Evolutionary conservation across 176 grass and related monocot species (phyloP), one percentile per base, ranked within the genome.

Genomic region (Paspalum notatum): DNA sequence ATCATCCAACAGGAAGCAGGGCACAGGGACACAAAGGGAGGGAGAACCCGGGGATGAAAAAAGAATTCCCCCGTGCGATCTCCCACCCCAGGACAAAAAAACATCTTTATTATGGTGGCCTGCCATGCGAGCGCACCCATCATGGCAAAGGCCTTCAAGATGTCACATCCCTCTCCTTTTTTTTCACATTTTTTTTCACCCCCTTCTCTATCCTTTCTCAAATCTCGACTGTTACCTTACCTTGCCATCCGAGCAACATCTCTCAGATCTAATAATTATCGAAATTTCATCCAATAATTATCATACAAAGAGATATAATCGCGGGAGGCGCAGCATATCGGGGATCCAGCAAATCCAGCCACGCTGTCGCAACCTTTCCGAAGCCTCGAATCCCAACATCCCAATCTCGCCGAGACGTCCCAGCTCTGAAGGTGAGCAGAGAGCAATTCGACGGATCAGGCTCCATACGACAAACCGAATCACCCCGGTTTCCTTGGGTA

Each of bases 81-180:
- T 90, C 87, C 76, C 81, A 74, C 58, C 58, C 72, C 13, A 14
- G 9, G 55, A 77, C 75, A 72, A 62, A 62, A 69, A 86, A 65
- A 0, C 72, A 64, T 67, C 79, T 93, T 89, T 93, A 89, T 89
- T 93, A 84, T 11, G 51, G 62, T 47, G 86, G 80, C 86, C 90
- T 92, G 90, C 86, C 90, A 92, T 89, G 86, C 83, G 90, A 92
- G 90, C 90, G 86, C 90, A 92, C 90, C 90, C 90, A 83, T 72
- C 86, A 92, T 89, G 90, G 79, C 90, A 92, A 92, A 92, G 86
- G 83, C 83, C 90, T 79, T 52, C 38, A 32, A 59, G 60, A 44
- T 77, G 59, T 84, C 71, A 82, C 70, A 91, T 25, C 75, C n/a
- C n/a, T 66, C 48, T 18, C 59, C 5, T 24, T 43, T 61, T 82